Percentiles rank a stretch among this genome's conserved stretches.
phyloP scores from a whole-genome alignment of 2,329 filamentous ascomycete species.

The Lecanicillium sp. region DNA sequence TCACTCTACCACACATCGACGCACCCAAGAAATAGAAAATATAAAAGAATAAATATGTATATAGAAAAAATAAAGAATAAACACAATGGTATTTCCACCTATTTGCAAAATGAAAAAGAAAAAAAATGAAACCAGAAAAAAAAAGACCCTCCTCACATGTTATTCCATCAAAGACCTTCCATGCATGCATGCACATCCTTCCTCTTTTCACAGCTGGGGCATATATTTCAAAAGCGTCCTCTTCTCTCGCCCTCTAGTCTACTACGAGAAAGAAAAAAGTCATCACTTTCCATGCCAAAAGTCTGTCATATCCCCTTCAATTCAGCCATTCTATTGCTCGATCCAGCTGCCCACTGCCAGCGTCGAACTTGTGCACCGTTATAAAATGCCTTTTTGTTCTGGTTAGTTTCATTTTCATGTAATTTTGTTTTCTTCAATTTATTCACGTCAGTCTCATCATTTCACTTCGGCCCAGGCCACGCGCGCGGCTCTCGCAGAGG shows the following conservation, averaged over 20 bases:
- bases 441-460: constrained; percentile 4
- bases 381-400: not conserved
- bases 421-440: not conserved
- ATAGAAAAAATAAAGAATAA: not conserved
- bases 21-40: not conserved
- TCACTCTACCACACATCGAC: too few species aligned
- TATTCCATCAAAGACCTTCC: too few species aligned
- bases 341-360: not conserved
- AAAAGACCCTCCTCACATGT: too few species aligned
- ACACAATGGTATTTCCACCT: constrained; percentile 7
- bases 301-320: not conserved
- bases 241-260: too few species aligned
- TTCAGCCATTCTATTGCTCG: not conserved
- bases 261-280: not conserved
- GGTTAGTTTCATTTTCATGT: not conserved
- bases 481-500: constrained; percentile 42
- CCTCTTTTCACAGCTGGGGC: too few species aligned
- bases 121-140: not conserved
- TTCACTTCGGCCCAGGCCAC: constrained; percentile 41
- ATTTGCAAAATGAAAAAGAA: not conserved
- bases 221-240: too few species aligned
- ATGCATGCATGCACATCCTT: too few species aligned
- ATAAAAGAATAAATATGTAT: not conserved
- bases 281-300: not conserved
- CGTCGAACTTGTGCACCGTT: not conserved